A percentile compares a stretch with the other conserved stretches of the same genome.
These are phyloP conservation scores for Eucalyptus erythrocorys DNA, from an alignment of 345 rosid species.

Conservation along the genomic window DNA sequence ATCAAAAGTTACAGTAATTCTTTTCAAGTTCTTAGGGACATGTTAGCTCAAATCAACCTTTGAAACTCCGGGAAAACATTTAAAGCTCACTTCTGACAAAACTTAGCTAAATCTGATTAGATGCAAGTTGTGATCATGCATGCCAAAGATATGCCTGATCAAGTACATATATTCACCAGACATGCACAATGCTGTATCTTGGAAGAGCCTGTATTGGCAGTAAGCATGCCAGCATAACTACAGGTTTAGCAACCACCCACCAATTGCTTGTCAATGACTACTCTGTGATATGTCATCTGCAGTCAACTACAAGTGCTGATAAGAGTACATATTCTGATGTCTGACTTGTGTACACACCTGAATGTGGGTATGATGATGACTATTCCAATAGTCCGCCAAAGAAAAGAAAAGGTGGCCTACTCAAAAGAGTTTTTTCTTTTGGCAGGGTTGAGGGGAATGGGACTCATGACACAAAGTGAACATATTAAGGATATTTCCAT, in stretches of 20 bases:
- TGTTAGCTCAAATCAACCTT: neutral
- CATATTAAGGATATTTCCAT: neutral
- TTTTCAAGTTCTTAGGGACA: neutral
- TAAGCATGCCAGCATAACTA: neutral
- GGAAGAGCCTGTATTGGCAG: neutral
- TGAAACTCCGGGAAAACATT: neutral
- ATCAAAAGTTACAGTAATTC: neutral
- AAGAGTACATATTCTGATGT: neutral
- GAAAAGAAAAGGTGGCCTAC: neutral
- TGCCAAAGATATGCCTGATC: neutral
- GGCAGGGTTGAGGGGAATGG: neutral
- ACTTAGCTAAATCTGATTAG: neutral
- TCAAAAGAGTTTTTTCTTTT: neutral
- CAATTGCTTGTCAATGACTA: neutral
- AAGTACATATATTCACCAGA: neutral
- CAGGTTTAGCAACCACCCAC: neutral
- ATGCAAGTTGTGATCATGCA: neutral
- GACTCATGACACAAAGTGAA: neutral
- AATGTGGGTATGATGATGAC: neutral
- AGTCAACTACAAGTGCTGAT: neutral
- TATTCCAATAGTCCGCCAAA: neutral
- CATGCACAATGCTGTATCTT: neutral
- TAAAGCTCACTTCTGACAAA: neutral
- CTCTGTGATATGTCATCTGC: neutral
- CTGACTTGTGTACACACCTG: neutral